Evolutionary conservation across 306 rosid species (phyloP), one percentile per base, ranked within the genome.

Genomic region (Vigna nakashimae): DNA sequence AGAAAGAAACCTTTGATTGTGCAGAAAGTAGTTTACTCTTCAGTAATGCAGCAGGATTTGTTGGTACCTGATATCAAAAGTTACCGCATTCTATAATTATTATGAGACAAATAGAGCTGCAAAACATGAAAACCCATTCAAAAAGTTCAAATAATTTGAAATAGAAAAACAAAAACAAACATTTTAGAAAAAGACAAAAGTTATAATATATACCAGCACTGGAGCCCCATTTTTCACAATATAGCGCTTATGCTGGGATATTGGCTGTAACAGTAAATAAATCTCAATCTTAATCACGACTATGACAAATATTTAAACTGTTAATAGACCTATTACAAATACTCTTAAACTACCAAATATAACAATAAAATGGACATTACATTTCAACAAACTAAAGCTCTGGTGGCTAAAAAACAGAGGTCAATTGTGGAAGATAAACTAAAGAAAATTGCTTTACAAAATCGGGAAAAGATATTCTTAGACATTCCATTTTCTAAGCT

Each of bases 211-310:
- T 92, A 95, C 98, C 95, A 95, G 80, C 62, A 88, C 83, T 4
- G 98, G 97, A n/a, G 7, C 36, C 48, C 98, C 98, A 56, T 92
- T 82, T 88, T 90, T 88, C 77, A 89, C 98, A 66, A 95, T 85
- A 81, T 92, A 95, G 68, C 95, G 94, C 71, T 95, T 95, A 73
- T 87, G 90, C 84, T 92, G 98, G 57, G 97, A 89, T 70, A 90
- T 84, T 53, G 98, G 98, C 98, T 95, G 91, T 59, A 82, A 74
- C 30, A 77, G 57, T 18, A 79, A 71, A 82, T 36, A 62, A 26
- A 78, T 59, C 30, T 34, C 72, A 81, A 69, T 65, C 56, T 59
- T 69, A 63, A 65, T 20, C 43, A 64, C 53, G 58, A 56, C 62
- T 52, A 18, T 40, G 80, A 22, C 15, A 66, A 17, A 30, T 17